Conservation (phyloP, 768 basidiomycete genomes). For the Lactarius vividus region DNA sequence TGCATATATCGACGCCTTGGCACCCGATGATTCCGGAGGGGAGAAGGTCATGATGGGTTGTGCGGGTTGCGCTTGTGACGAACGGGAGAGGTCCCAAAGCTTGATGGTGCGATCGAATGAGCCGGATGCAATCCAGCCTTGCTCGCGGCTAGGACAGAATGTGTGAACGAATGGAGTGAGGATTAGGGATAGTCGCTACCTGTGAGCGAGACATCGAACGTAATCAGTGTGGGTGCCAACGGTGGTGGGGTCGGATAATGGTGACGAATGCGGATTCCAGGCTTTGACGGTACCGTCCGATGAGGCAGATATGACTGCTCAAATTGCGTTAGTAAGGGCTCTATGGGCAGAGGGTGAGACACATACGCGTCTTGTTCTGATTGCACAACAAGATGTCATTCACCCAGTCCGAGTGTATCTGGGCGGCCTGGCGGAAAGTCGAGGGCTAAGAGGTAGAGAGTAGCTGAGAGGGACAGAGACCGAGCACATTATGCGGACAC, state of each 20-base stretch:
- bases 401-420: slow-evolving; percentile 93
- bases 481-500: slow-evolving; percentile 30
- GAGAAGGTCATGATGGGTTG: slow-evolving; percentile 63
- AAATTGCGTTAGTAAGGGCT: not conserved
- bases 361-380: slow-evolving; percentile 79
- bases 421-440: slow-evolving; percentile 82
- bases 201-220: slow-evolving; percentile 73
- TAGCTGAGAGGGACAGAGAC: not conserved
- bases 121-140: slow-evolving; percentile 88
- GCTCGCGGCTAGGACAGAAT: slow-evolving; percentile 53
- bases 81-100: slow-evolving; percentile 75
- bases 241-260: slow-evolving; percentile 57
- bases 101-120: slow-evolving; percentile 94
- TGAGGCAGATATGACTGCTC: slow-evolving; percentile 82
- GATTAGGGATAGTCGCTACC: slow-evolving; percentile 40
- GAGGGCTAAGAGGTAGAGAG: slow-evolving; percentile 41
- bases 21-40: slow-evolving; percentile 60
- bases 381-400: slow-evolving; percentile 94
- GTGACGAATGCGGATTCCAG: slow-evolving; percentile 79
- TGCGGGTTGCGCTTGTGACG: slow-evolving; percentile 27
- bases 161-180: slow-evolving; percentile 22
- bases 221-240: slow-evolving; percentile 84
- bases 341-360: not conserved
- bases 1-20: slow-evolving; percentile 77
- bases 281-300: slow-evolving; percentile 94